Evolutionary conservation across 345 rosid species (phyloP).

Genomic region (Schrenkiella parvula): DNA sequence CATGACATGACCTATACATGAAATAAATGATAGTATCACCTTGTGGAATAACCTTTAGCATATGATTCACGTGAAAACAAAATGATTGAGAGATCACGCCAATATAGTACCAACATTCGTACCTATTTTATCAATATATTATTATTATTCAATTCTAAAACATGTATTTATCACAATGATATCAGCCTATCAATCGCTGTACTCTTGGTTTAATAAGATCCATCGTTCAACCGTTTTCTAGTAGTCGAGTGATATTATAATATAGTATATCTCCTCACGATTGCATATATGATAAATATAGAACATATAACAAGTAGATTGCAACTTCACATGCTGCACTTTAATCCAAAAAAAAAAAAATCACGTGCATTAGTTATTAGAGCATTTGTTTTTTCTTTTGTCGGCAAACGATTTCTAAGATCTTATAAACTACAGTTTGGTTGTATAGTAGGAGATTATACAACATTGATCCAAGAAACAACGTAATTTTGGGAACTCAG

Average conservation of each 20-base stretch:
- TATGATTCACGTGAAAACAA: conserved; percentile 6
- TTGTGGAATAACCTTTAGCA: background rate
- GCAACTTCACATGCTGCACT: background rate
- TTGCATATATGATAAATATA: background rate
- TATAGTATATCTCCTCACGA: background rate
- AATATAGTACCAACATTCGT: background rate
- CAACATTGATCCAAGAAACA: background rate
- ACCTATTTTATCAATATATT: background rate
- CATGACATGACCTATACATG: background rate
- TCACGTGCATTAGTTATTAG: background rate
- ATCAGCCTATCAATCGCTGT: background rate
- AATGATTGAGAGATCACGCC: background rate
- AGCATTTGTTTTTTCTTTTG: background rate
- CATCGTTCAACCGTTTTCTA: background rate
- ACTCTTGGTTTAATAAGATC: background rate
- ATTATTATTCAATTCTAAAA: too few species aligned
- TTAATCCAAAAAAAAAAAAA: background rate
- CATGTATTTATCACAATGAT: background rate
- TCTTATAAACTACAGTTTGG: background rate
- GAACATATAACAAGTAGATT: background rate
- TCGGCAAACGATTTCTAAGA: background rate
- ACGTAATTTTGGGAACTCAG: background rate
- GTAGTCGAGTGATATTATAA: background rate
- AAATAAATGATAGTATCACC: background rate
- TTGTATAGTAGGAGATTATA: background rate